These are phyloP conservation scores for Venturia effusa DNA, from an alignment of 2,329 filamentous ascomycete genomes.

Conservation along the genomic window DNA sequence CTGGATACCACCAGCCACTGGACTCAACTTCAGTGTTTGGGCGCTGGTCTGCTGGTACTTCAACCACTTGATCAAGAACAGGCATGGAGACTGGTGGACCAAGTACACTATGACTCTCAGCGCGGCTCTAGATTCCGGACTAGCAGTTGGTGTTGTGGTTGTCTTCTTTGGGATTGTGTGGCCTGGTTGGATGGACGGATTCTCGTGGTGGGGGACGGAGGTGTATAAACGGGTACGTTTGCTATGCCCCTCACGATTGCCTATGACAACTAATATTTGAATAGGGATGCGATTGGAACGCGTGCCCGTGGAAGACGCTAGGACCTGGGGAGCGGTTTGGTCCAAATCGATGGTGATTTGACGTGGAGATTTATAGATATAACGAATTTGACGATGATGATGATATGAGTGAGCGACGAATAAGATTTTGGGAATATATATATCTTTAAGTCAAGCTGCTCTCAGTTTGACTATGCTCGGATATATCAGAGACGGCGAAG, in stretches of 20 bases:
- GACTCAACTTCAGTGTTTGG: constrained; percentile 83
- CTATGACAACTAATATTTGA: constrained; percentile 7
- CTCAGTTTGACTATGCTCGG: too few relatives aligned
- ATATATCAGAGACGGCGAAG: too few relatives aligned
- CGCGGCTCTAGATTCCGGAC: constrained; percentile 69
- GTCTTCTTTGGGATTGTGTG: constrained; percentile 85
- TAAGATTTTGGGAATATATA: not conserved
- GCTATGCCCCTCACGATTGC: not conserved
- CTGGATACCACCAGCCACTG: constrained; percentile 76
- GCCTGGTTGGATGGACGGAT: constrained; percentile 59
- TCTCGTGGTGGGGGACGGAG: constrained; percentile 84
- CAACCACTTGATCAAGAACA: constrained; percentile 62
- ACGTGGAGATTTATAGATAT: not conserved
- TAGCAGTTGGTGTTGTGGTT: constrained; percentile 72
- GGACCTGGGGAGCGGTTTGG: constrained; percentile 2
- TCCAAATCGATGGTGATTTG: constrained; percentile 4
- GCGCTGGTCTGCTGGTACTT: constrained; percentile 76
- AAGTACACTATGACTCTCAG: constrained; percentile 88
- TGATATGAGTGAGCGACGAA: not conserved
- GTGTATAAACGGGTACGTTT: constrained; percentile 55
- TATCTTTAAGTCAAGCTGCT: too few relatives aligned
- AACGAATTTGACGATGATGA: not conserved
- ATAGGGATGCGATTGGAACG: constrained; percentile 71
- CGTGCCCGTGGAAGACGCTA: constrained; percentile 52
- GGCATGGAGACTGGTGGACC: constrained; percentile 69